Base-by-base conservation (phyloP, 148 eudicot genomes). In the Amaranthus hypochondriacus region DNA sequence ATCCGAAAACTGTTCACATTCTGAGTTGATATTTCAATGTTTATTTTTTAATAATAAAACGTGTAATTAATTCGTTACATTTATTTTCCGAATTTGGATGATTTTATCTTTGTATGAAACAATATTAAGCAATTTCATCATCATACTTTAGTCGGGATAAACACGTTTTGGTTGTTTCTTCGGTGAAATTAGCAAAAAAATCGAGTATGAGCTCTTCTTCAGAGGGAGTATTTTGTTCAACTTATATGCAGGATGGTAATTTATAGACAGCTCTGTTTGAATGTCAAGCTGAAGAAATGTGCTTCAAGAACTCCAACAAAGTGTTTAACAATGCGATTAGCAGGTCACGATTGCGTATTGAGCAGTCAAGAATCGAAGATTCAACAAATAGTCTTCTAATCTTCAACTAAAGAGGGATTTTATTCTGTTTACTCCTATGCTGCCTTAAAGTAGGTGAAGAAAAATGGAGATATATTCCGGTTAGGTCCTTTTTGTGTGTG, bases 11-110 rank as follows among this genome's bases (percentile, higher is more conserved):
- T 14, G 18, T 65, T 70, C 72, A 64, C 53, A 43, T 79, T 64
- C 50, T 47, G 61, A 71, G 60, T 57, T 51, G 47, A 53, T 64
- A 68, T 52, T 64, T 62, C 68, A 47, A 48, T 13, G 62, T 79
- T 43, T 56, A n/a, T 75, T 61, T 69, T 63, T 66, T 46, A 12
- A 44, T 46, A 71, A 80, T 75, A 75, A 80, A 54, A 72, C 10
- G 61, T 75, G 77, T 69, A 74, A 61, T 70, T 49, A 58, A 44
- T 46, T 61, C 13, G 10, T 77, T 51, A 28, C 15, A 73, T 50
- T 69, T 62, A 68, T 65, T 60, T 53, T 46, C 46, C 47, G 11
- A 61, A 50, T n/a, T 54, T 54, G 5, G 58, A 62, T 42, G 57
- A 67, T 56, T 28, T 61, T 48, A 9, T 50, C 42, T 54, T 56